Evolutionary conservation across 208 protist species (phyloP).

Genomic region (Entamoeba dispar): DNA sequence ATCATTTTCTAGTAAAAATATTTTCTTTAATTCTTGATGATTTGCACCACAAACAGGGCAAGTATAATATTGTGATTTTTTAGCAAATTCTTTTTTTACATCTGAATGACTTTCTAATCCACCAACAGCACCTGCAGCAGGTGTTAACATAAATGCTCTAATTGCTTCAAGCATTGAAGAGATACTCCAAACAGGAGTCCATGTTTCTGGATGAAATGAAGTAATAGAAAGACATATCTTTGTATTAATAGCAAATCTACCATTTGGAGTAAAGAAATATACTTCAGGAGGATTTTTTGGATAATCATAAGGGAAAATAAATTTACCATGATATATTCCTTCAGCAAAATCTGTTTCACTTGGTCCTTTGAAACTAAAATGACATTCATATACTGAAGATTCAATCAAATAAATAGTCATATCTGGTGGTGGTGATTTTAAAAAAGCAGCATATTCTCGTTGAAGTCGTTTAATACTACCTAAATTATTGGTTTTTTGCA

Average conservation of each 20-base stretch:
- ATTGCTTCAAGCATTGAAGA: constrained; percentile 22
- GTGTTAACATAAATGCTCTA: background rate
- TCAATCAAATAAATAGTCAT: background rate
- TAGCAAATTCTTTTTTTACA: background rate
- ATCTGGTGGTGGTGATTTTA: background rate
- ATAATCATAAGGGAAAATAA: constrained; percentile 32
- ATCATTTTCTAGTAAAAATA: background rate
- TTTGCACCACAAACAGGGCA: background rate
- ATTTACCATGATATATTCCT: constrained; percentile 31
- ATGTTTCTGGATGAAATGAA: constrained; percentile 37
- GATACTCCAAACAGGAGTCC: constrained; percentile 34
- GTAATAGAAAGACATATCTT: constrained; percentile 38
- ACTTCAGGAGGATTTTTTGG: constrained; percentile 36
- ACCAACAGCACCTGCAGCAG: background rate
- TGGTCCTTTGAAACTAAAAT: constrained; percentile 12
- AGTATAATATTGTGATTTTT: background rate
- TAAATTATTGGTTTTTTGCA: no score
- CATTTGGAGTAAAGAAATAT: constrained; percentile 35
- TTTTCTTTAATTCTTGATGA: background rate
- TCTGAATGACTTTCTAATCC: background rate
- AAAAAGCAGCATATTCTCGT: background rate
- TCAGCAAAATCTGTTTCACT: constrained; percentile 8
- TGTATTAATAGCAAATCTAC: constrained; percentile 31
- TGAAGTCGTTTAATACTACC: background rate
- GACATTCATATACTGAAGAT: background rate